A percentile compares a stretch with the other conserved stretches of the same genome.
Conservation (phyloP, 1,139 yeast species). For the Geotrichum reessii region DNA sequence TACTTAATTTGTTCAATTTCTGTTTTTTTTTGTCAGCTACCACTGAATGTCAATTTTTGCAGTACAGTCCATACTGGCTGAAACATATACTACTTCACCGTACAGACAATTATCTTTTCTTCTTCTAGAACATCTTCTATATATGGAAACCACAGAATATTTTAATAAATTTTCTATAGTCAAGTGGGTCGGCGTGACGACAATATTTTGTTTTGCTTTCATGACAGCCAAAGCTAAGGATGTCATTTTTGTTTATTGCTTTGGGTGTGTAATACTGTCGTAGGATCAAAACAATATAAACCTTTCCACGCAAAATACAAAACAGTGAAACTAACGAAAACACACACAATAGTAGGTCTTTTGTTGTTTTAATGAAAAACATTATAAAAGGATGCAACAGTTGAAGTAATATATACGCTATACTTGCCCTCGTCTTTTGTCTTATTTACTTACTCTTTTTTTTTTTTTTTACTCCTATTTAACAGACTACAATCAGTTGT, state of each 20-base stretch:
- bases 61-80: too few relatives aligned
- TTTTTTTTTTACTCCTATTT: not conserved
- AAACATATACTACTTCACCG: not conserved
- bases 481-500: not conserved
- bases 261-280: not conserved
- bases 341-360: not conserved
- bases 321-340: not conserved
- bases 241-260: not conserved
- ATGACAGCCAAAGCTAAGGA: not conserved
- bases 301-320: not conserved
- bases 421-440: not conserved
- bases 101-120: not conserved
- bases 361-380: not conserved
- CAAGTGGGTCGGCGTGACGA: not conserved
- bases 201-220: not conserved
- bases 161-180: not conserved
- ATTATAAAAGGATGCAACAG: too few relatives aligned
- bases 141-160: not conserved
- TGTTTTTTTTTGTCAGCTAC: too few relatives aligned
- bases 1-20: too few relatives aligned
- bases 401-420: not conserved
- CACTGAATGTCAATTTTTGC: too few relatives aligned
- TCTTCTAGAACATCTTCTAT: not conserved
- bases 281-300: not conserved
- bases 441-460: not conserved